Conservation (phyloP, 1,284 basidiomycete genomes). For the Cutaneotrichosporon mucoides region DNA sequence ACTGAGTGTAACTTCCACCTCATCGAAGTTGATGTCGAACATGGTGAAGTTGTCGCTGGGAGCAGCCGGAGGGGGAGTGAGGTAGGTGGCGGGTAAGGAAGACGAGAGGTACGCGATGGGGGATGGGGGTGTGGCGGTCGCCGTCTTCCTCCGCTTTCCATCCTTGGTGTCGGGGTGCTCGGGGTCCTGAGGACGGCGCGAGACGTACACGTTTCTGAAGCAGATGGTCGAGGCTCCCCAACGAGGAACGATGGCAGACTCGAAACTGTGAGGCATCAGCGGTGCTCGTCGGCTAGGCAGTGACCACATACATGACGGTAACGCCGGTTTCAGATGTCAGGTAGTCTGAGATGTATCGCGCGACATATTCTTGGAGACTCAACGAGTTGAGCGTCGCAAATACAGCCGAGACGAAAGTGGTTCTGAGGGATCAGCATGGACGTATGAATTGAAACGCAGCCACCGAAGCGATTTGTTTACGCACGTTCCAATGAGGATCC, state of each 20-base stretch:
- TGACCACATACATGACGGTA: slow-evolving; percentile 62
- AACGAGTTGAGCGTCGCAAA: slow-evolving; percentile 87
- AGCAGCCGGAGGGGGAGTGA: slow-evolving; percentile 26
- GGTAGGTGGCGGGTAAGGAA: slow-evolving; percentile 35
- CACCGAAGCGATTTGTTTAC: slow-evolving; percentile 39
- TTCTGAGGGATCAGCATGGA: slow-evolving; percentile 54
- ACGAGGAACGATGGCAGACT: slow-evolving; percentile 95
- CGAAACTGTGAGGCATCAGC: slow-evolving; percentile 56
- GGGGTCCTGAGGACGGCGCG: slow-evolving; percentile 60
- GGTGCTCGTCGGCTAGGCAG: background rate
- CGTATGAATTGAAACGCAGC: no score
- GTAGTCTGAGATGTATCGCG: slow-evolving; percentile 84
- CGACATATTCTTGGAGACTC: slow-evolving; percentile 87
- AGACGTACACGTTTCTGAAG: slow-evolving; percentile 95
- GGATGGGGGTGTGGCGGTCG: slow-evolving; percentile 34
- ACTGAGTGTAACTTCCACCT: slow-evolving; percentile 94
- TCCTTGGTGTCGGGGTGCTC: slow-evolving; percentile 41
- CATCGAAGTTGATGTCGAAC: slow-evolving; percentile 88
- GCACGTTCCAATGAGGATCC: slow-evolving; percentile 91
- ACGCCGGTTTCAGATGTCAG: slow-evolving; percentile 90
- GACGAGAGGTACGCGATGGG: slow-evolving; percentile 41
- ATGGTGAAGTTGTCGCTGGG: slow-evolving; percentile 65
- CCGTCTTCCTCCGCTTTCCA: slow-evolving; percentile 24
- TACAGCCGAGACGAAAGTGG: slow-evolving; percentile 91
- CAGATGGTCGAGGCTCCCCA: slow-evolving; percentile 95